Evolutionary conservation across 1,284 basidiomycete species (phyloP).

Genomic region (Heterobasidion irregulare): DNA sequence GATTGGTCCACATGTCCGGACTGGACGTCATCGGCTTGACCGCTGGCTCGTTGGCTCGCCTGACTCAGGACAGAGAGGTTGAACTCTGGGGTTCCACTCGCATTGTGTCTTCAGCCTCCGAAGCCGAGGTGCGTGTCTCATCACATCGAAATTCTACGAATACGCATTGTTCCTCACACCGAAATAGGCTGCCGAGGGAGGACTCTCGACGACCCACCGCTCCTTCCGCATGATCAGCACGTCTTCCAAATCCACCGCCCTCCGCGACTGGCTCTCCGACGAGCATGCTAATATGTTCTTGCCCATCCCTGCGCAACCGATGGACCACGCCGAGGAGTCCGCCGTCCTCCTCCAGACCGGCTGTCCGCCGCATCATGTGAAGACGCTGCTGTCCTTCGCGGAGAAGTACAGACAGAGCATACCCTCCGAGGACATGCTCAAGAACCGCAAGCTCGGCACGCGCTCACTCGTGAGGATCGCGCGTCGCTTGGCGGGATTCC

Average conservation of each 20-base stretch:
- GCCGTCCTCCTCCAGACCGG: conserved; percentile 35
- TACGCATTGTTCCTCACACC: not conserved
- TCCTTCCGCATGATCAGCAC: conserved; percentile 56
- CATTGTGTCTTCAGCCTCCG: conserved; percentile 39
- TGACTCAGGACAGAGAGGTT: conserved; percentile 51
- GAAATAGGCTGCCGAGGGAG: conserved; percentile 25
- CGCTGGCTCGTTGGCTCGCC: conserved; percentile 48
- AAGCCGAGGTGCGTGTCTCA: conserved; percentile 32
- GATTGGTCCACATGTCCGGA: conserved; percentile 50
- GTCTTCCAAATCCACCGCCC: conserved; percentile 49
- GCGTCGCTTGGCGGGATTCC: conserved; percentile 36
- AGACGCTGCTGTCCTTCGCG: conserved; percentile 38
- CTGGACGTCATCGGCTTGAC: conserved; percentile 56
- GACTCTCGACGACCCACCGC: conserved; percentile 42
- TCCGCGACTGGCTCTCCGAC: conserved; percentile 57
- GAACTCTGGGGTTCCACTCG: conserved; percentile 58
- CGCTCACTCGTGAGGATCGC: conserved; percentile 50
- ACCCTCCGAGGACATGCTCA: conserved; percentile 44
- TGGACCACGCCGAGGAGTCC: conserved; percentile 41
- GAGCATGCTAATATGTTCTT: conserved; percentile 68
- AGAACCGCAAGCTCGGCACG: conserved; percentile 55
- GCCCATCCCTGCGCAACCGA: conserved; percentile 47
- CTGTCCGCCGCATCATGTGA: conserved; percentile 25
- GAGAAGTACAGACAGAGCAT: conserved; percentile 47
- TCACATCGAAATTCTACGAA: not conserved